A percentile compares a stretch with the other conserved stretches of the same genome.
These are phyloP conservation scores for Candida michaelii DNA, from an alignment of 805 yeast genomes.

Conservation along the genomic window DNA sequence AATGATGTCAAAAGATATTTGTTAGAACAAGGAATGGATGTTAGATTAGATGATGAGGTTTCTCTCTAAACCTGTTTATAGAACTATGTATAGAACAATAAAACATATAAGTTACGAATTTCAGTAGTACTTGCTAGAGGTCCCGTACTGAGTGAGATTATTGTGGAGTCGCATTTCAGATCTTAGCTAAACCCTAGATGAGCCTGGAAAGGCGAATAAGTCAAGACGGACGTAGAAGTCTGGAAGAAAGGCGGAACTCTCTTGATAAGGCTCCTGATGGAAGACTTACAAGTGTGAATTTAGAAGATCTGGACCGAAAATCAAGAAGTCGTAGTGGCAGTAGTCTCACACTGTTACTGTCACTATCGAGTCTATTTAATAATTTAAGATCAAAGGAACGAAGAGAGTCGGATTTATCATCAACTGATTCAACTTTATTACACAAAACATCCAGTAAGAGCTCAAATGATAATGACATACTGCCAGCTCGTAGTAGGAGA, in stretches of 20 bases:
- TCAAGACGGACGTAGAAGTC: neutral
- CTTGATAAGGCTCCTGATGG: conserved; percentile 2
- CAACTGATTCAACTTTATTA: conserved; percentile 1
- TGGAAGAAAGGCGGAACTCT: conserved; percentile 5
- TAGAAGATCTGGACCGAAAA: conserved; percentile 1
- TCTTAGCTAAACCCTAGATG: neutral
- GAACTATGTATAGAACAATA: too few species aligned
- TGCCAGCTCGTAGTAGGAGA: conserved; percentile 3
- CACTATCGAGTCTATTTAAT: conserved; percentile 23
- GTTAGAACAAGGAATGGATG: conserved; percentile 58
- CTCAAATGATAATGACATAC: conserved; percentile 6
- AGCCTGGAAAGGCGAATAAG: neutral
- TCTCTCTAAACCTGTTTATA: too few species aligned
- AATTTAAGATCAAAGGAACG: conserved; percentile 19
- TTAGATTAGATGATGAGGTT: conserved; percentile 55
- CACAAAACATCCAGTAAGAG: conserved; percentile 4
- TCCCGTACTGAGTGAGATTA: neutral
- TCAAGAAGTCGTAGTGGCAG: conserved; percentile 7
- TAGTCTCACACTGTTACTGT: conserved; percentile 16
- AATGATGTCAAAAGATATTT: conserved; percentile 75
- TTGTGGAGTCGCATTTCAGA: neutral
- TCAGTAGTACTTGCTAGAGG: too few species aligned
- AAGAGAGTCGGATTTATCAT: conserved; percentile 9
- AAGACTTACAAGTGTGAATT: neutral
- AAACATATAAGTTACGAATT: too few species aligned